phyloP scores from a whole-genome alignment of 768 basidiomycete species.

The Porphyrellus cyaneotinctus region DNA sequence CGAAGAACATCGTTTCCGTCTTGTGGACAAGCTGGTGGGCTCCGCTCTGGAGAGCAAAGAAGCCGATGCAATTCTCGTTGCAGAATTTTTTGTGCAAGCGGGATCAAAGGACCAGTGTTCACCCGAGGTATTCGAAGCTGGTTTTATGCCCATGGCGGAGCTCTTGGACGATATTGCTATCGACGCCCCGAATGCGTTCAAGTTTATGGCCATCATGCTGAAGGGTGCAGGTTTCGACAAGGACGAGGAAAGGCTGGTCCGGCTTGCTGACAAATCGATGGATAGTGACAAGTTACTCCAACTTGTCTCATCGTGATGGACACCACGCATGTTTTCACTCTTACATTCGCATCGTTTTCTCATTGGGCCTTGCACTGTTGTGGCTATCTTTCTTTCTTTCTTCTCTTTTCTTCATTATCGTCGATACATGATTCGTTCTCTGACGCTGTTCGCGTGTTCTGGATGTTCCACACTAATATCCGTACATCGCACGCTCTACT shows the following conservation, averaged over 20 bases:
- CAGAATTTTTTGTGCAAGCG: conserved; percentile 66
- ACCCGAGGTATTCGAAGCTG: conserved; percentile 63
- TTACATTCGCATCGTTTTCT: conserved; percentile 12
- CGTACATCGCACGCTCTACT: conserved; percentile 22
- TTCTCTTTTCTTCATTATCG: neutral
- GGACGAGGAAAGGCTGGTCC: conserved; percentile 54
- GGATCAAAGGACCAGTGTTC: conserved; percentile 58
- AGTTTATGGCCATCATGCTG: conserved; percentile 70
- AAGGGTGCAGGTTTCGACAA: conserved; percentile 57
- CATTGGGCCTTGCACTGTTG: conserved; percentile 14
- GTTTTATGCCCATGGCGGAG: conserved; percentile 66
- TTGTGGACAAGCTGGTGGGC: conserved; percentile 74
- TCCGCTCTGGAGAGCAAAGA: conserved; percentile 80
- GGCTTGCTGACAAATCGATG: conserved; percentile 57
- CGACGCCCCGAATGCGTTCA: conserved; percentile 85
- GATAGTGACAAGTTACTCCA: conserved; percentile 57
- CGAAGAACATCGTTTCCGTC: conserved; percentile 51
- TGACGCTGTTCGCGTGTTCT: conserved; percentile 24
- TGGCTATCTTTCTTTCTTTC: conserved; percentile 7
- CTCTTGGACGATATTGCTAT: conserved; percentile 84
- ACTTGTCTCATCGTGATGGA: conserved; percentile 44
- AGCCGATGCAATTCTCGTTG: conserved; percentile 72
- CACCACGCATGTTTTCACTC: conserved; percentile 14
- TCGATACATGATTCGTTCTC: conserved; percentile 18
- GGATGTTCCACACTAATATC: conserved; percentile 30